These are phyloP conservation scores for Erodium maritimum DNA, from an alignment of 345 rosid species.

Conservation along the genomic window DNA sequence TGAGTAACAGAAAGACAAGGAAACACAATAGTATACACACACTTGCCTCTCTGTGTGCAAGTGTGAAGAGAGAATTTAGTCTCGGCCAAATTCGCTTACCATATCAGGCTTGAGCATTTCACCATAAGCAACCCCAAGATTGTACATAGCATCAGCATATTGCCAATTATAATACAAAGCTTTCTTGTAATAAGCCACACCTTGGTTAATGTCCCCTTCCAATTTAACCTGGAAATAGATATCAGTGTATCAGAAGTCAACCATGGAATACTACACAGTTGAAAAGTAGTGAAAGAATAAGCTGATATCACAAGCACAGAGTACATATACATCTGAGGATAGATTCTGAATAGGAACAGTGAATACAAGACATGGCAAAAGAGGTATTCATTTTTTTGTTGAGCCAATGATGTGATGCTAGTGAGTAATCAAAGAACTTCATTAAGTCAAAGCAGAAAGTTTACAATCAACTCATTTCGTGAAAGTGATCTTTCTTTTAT, in stretches of 20 bases:
- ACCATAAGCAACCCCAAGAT: slow-evolving; percentile 99
- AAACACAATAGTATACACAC: neutral
- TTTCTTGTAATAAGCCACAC: slow-evolving; percentile 92
- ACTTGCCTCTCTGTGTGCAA: neutral
- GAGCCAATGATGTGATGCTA: neutral
- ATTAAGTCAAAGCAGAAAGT: neutral
- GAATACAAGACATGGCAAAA: neutral
- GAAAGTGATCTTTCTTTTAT: neutral
- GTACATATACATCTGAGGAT: neutral
- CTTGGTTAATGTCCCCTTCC: slow-evolving; percentile 94
- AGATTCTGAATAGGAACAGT: neutral
- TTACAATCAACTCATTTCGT: neutral
- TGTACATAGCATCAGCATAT: slow-evolving; percentile 99
- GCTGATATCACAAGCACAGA: neutral
- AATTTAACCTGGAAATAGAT: slow-evolving; percentile 65
- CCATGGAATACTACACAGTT: neutral
- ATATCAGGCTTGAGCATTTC: slow-evolving; percentile 94
- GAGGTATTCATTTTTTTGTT: too few relatives aligned
- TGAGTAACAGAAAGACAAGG: neutral
- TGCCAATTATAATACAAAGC: slow-evolving; percentile 98
- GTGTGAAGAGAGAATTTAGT: neutral
- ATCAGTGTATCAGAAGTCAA: neutral
- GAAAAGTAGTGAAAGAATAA: too few relatives aligned
- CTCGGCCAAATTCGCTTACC: slow-evolving; percentile 29
- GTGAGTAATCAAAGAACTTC: neutral